phyloP scores from a whole-genome alignment of 225 moss, liverwort and hornwort species.

The Pleurozium schreberi region DNA sequence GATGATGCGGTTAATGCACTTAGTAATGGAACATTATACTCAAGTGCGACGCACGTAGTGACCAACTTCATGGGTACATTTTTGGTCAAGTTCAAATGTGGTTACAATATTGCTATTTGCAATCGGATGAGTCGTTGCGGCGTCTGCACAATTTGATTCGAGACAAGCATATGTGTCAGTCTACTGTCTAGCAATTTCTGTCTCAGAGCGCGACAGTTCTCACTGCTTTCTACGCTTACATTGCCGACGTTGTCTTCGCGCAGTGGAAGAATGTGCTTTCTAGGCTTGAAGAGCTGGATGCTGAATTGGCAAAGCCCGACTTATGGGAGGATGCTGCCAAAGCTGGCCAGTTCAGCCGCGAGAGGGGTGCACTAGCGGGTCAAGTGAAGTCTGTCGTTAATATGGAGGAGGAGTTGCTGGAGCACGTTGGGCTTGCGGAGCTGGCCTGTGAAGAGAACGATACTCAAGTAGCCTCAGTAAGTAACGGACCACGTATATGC shows the following conservation, averaged over 20 bases:
- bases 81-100: neutral
- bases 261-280: conserved; percentile 70
- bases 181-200: neutral
- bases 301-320: conserved; percentile 58
- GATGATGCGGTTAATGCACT: neutral
- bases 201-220: neutral
- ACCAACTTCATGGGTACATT: neutral
- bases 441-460: conserved; percentile 86
- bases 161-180: neutral
- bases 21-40: neutral
- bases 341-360: conserved; percentile 70
- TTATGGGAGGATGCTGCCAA: conserved; percentile 68
- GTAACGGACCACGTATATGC: neutral
- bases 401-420: conserved; percentile 70
- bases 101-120: neutral
- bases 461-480: conserved; percentile 61
- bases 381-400: conserved; percentile 58
- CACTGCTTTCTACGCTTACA: neutral
- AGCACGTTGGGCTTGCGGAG: conserved; percentile 88
- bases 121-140: neutral
- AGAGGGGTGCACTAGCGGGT: conserved; percentile 68
- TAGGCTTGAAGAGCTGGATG: conserved; percentile 63
- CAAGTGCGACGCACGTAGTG: neutral
- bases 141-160: neutral
- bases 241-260: neutral